Percentiles rank a stretch among this genome's conserved stretches.
Evolutionary conservation across 208 protist genomes (phyloP).

Genomic region (Phytomonas sp.): DNA sequence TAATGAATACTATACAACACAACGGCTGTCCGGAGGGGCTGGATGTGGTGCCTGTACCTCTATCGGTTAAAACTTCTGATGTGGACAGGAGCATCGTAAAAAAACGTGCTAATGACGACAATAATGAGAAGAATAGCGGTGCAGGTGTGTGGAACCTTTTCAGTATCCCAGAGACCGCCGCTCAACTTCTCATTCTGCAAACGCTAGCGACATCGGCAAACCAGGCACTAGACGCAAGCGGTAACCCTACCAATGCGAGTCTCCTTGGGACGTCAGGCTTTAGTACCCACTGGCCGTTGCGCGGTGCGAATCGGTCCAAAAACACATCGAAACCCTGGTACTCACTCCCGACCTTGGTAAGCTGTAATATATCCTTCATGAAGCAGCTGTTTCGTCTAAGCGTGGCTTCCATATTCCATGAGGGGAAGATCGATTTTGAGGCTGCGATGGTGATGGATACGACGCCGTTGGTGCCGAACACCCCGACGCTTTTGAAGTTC

Average conservation of each 20-base stretch:
- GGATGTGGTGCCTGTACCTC: not conserved
- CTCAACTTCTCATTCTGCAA: not conserved
- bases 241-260: not conserved
- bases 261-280: not conserved
- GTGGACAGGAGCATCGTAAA: not conserved
- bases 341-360: constrained; percentile 50
- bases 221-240: not conserved
- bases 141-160: not conserved
- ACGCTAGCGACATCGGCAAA: not conserved
- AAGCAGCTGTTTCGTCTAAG: constrained; percentile 54
- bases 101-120: not conserved
- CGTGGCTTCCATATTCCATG: constrained; percentile 63
- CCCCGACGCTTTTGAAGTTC: constrained; percentile 54
- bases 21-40: not conserved
- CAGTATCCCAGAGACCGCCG: not conserved
- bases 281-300: not conserved
- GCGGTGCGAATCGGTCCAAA: not conserved
- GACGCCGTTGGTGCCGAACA: constrained; percentile 39
- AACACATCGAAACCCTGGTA: constrained; percentile 29
- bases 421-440: constrained; percentile 50
- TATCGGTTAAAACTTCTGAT: constrained; percentile 3
- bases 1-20: not conserved
- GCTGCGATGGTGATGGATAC: constrained; percentile 42
- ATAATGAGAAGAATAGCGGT: not conserved
- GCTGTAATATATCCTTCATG: constrained; percentile 33